Evolutionary conservation across 2,329 filamentous ascomycete species (phyloP).

Genomic region (Colletotrichum cordylinicola): DNA sequence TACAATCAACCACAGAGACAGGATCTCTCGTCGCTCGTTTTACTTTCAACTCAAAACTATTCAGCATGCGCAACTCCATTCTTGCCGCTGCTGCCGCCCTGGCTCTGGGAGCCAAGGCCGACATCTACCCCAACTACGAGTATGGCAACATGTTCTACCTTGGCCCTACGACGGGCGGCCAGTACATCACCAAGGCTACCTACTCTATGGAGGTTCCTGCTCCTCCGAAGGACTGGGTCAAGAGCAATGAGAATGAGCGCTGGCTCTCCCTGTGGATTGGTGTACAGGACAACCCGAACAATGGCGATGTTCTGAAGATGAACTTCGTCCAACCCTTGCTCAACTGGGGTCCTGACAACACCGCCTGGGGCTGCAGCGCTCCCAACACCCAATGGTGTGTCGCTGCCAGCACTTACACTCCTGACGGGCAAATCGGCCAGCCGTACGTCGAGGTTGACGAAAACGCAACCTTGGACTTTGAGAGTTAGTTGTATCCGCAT

Average conservation of each 20-base stretch:
- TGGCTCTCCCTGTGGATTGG: conserved; percentile 7
- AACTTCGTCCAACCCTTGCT: conserved; percentile 10
- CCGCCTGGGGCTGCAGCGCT: background rate
- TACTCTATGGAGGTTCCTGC: conserved; percentile 22
- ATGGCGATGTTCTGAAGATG: background rate
- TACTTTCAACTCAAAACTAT: background rate
- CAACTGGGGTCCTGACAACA: conserved; percentile 10
- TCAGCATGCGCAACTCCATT: background rate
- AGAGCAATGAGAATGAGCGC: background rate
- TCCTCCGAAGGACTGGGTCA: conserved; percentile 7
- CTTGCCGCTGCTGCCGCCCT: background rate
- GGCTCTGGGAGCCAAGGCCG: conserved; percentile 2
- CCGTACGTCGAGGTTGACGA: background rate
- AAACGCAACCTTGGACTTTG: background rate
- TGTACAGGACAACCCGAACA: conserved; percentile 1
- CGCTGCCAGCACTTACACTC: background rate
- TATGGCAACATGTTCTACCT: conserved; percentile 14
- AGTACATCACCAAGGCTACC: conserved; percentile 21
- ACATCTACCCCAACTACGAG: conserved; percentile 3
- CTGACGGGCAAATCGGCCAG: conserved; percentile 3
- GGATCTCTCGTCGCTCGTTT: background rate
- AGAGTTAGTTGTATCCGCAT: background rate
- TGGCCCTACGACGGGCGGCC: conserved; percentile 1
- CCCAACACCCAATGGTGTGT: conserved; percentile 11
- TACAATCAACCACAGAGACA: background rate